Evolutionary conservation across 768 basidiomycete genomes (phyloP).

Genomic region (Serendipita indica): DNA sequence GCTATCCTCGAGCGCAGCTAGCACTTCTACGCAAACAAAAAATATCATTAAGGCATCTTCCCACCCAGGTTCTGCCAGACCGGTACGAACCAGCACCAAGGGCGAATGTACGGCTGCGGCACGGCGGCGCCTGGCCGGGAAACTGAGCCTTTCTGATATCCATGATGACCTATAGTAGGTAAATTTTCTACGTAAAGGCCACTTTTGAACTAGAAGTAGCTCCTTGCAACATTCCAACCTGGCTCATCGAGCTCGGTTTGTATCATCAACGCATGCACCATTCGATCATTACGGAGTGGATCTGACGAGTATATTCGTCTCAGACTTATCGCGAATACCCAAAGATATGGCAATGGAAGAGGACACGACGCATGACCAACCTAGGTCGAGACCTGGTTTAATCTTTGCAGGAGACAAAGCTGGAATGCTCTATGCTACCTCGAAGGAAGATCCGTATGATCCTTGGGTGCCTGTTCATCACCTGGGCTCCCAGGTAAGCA

Average conservation of each 20-base stretch:
- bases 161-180: constrained; percentile 1
- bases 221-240: not conserved
- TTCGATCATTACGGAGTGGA: not conserved
- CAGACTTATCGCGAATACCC: not conserved
- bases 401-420: constrained; percentile 3
- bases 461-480: not conserved
- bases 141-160: not conserved
- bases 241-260: not conserved
- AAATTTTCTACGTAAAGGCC: not conserved
- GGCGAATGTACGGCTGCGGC: not conserved
- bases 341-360: not conserved
- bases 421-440: constrained; percentile 3
- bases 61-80: not conserved
- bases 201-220: not conserved
- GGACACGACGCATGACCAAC: not conserved
- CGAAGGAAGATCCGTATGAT: not conserved
- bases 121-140: not conserved
- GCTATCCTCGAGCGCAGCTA: not conserved
- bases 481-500: not conserved
- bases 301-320: not conserved
- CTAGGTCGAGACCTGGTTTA: not conserved
- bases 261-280: not conserved
- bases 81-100: not conserved
- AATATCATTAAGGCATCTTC: no score
- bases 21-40: not conserved